Evolutionary conservation across 2,329 filamentous ascomycete species (phyloP).

Genomic region (Exophiala bonariae): DNA sequence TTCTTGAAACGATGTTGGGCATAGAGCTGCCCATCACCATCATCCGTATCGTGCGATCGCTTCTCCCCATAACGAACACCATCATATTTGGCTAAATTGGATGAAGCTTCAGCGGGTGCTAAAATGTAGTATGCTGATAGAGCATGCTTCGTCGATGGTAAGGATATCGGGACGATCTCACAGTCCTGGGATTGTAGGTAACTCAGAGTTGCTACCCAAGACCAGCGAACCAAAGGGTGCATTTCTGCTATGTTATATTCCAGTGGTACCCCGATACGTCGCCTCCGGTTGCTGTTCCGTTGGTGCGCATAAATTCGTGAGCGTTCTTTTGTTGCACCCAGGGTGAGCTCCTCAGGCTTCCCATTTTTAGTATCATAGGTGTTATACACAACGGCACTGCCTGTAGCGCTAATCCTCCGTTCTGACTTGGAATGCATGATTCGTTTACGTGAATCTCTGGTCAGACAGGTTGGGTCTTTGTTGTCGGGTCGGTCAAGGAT

Average conservation of each 20-base stretch:
- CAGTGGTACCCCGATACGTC: constrained; percentile 59
- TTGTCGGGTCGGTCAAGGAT: constrained; percentile 62
- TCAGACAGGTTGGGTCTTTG: constrained; percentile 73
- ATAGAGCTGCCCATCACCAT: constrained; percentile 67
- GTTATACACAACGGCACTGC: too few species aligned
- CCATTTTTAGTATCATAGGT: too few species aligned
- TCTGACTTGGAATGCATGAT: constrained; percentile 14
- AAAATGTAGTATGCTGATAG: constrained; percentile 94
- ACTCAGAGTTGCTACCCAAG: constrained; percentile 67
- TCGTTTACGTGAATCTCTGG: constrained; percentile 51
- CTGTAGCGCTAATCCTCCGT: too few species aligned
- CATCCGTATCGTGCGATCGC: constrained; percentile 47
- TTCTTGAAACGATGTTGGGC: constrained; percentile 70
- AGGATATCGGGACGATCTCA: constrained; percentile 70
- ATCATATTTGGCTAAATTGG: constrained; percentile 95
- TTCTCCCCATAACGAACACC: constrained; percentile 85
- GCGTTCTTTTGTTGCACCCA: too few species aligned
- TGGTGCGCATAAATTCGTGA: too few species aligned
- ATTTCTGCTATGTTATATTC: constrained; percentile 92
- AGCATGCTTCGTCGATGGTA: constrained; percentile 81
- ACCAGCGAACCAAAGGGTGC: constrained; percentile 63
- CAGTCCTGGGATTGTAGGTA: constrained; percentile 66
- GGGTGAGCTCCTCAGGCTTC: too few species aligned
- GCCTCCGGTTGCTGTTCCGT: too few species aligned
- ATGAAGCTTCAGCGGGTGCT: constrained; percentile 90